Evolutionary conservation across 2,329 filamentous ascomycete genomes (phyloP).

Genomic region (Ascocoryne sarcoides): DNA sequence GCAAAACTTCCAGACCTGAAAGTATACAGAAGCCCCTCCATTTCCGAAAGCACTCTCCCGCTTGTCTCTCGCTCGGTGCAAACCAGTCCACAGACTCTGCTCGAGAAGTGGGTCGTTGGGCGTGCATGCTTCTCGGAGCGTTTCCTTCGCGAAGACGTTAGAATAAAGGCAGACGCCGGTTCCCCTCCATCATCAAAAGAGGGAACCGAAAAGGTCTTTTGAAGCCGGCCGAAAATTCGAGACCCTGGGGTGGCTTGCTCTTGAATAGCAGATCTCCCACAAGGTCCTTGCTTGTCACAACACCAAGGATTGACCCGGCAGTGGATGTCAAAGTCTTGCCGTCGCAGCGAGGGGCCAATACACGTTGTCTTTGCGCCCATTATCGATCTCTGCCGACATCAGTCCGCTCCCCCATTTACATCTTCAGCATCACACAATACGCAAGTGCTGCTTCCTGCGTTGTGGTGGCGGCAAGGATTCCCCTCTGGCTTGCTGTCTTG

Average conservation of each 20-base stretch:
- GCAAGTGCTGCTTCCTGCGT: neutral
- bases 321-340: conserved; percentile 19
- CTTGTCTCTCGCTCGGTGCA: no score
- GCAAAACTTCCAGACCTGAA: no score
- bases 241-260: conserved; percentile 19
- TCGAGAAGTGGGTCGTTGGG: no score
- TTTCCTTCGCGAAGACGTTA: conserved; percentile 8
- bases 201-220: neutral
- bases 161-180: conserved; percentile 8
- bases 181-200: neutral
- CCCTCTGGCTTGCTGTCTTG: neutral
- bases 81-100: no score
- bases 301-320: conserved; percentile 24
- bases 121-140: neutral
- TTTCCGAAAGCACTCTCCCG: no score
- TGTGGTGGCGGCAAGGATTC: conserved; percentile 2
- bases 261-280: conserved; percentile 18
- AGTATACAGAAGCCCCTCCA: no score
- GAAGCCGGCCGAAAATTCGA: conserved; percentile 3
- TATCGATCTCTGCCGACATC: neutral
- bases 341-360: conserved; percentile 21
- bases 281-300: conserved; percentile 22
- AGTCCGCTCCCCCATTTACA: neutral
- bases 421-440: neutral
- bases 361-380: conserved; percentile 13